Base-by-base conservation (phyloP, 1,284 basidiomycete species). In the Ceratorhiza oryzae-sativae region DNA sequence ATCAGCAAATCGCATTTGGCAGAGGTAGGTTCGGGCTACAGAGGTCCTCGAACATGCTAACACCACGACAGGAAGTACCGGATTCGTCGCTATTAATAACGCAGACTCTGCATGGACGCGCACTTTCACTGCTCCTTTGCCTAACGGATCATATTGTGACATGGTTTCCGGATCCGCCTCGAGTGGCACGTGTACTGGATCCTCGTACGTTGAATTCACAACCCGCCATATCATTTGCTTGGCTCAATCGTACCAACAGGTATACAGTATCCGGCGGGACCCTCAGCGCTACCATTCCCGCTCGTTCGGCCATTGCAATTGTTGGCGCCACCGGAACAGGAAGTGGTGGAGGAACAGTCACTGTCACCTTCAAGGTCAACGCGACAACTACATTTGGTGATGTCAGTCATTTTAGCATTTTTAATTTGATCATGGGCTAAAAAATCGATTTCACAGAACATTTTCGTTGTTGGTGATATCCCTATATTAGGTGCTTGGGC, bases 1-100 rank as follows among this genome's bases (percentile, higher is more conserved):
- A 83, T 2, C 80, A 86, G 62, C 87, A 84, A 76, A 87, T 90
- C 73, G 88, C 88, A 0, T 90, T 89, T 76, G 86, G 86, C 12
- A 80, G 88, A 75, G 87, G 88, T 86, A n/a, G n/a, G n/a, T n/a
- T n/a, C n/a, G n/a, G n/a, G n/a, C n/a, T n/a, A n/a, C n/a, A n/a
- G n/a, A n/a, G n/a, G n/a, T n/a, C n/a, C n/a, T n/a, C n/a, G n/a
- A n/a, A n/a, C n/a, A n/a, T n/a, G n/a, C n/a, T n/a, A n/a, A n/a
- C n/a, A n/a, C n/a, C n/a, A n/a, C n/a, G n/a, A n/a, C 13, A 68
- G 65, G 65, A 39, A 56, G 84, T 0, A 76, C 80, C 34, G 88
- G 88, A 0, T 90, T 86, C 75, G 84, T 89, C 0, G 88, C 84
- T 0, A 90, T 90, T 76, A 90, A 90, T 77, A 89, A 89, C 73